Percentiles rank a stretch among this genome's conserved stretches.
phyloP scores from a whole-genome alignment of 106 monocot genomes.

The Allium sativum region DNA sequence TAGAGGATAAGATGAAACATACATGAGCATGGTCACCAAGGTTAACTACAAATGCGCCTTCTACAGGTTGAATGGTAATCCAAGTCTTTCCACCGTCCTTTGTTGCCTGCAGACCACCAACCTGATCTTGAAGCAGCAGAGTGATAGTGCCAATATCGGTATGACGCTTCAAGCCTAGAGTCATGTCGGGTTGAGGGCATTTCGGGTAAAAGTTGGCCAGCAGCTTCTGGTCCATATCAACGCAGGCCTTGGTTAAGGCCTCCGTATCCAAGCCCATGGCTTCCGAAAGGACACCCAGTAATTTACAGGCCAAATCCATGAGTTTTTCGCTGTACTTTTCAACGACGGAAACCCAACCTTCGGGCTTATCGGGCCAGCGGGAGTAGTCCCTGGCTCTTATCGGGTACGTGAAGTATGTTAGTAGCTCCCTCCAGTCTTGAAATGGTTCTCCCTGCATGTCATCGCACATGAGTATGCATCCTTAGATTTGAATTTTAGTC shows the following conservation, averaged over 20 bases:
- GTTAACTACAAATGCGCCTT: constrained; percentile 79
- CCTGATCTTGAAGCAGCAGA: constrained; percentile 79
- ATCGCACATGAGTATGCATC: background rate
- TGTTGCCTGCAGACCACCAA: constrained; percentile 85
- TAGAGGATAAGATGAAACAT: background rate
- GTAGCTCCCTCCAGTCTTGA: constrained; percentile 85
- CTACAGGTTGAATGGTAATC: constrained; percentile 76
- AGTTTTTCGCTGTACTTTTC: constrained; percentile 64
- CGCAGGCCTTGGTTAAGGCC: constrained; percentile 59
- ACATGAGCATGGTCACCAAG: constrained; percentile 92
- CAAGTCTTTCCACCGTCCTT: constrained; percentile 71
- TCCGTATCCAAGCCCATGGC: no score
- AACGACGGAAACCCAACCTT: constrained; percentile 48
- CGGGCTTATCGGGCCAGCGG: constrained; percentile 82
- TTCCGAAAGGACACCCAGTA: constrained; percentile 70
- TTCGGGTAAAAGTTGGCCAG: constrained; percentile 85
- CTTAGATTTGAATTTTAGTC: no score
- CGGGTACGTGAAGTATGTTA: constrained; percentile 89
- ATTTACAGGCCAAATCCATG: constrained; percentile 59
- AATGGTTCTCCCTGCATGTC: constrained; percentile 61
- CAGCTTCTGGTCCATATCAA: constrained; percentile 91
- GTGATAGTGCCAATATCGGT: constrained; percentile 93
- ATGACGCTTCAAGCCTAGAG: constrained; percentile 82
- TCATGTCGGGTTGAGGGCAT: constrained; percentile 94
- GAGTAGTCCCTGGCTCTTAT: constrained; percentile 52